Percentiles rank a stretch among this genome's conserved stretches.
These are phyloP conservation scores for Teunomyces pallodes DNA, from an alignment of 805 yeast species.

Conservation along the genomic window DNA sequence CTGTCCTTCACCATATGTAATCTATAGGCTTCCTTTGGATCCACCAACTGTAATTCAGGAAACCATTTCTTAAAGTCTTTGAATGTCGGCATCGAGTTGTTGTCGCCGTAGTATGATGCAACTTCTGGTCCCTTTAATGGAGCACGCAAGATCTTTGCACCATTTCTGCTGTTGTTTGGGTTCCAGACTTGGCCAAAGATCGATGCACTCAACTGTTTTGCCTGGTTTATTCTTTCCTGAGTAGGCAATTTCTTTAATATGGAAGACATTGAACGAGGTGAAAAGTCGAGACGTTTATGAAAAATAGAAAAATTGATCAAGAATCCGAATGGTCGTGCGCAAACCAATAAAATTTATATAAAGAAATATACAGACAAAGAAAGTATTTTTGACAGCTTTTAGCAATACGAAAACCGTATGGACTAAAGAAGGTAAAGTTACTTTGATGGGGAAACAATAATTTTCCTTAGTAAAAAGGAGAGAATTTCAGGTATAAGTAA, in stretches of 20 bases:
- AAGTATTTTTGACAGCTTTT: too few species aligned
- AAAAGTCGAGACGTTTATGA: background rate
- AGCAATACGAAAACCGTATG: too few species aligned
- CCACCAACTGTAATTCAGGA: slow-evolving; percentile 51
- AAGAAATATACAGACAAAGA: too few species aligned
- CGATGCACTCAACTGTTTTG: slow-evolving; percentile 58
- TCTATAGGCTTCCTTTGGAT: slow-evolving; percentile 71
- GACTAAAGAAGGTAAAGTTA: too few species aligned
- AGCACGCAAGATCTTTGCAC: slow-evolving; percentile 64
- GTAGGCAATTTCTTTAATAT: slow-evolving; percentile 37
- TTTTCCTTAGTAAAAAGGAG: too few species aligned
- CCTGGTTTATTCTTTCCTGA: slow-evolving; percentile 49
- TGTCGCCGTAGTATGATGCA: slow-evolving; percentile 66
- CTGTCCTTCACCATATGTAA: slow-evolving; percentile 58
- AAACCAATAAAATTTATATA: background rate
- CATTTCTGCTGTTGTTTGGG: slow-evolving; percentile 65
- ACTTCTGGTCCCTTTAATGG: slow-evolving; percentile 74
- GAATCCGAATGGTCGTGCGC: background rate
- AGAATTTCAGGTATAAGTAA: too few species aligned
- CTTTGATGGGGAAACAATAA: too few species aligned
- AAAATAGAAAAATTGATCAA: background rate
- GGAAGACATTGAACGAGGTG: slow-evolving; percentile 16
- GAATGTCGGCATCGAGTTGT: slow-evolving; percentile 64
- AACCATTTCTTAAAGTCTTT: slow-evolving; percentile 55
- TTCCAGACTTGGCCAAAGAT: slow-evolving; percentile 71